phyloP scores from a whole-genome alignment of 352 stramenopile species.

The Phytophthora meadii region DNA sequence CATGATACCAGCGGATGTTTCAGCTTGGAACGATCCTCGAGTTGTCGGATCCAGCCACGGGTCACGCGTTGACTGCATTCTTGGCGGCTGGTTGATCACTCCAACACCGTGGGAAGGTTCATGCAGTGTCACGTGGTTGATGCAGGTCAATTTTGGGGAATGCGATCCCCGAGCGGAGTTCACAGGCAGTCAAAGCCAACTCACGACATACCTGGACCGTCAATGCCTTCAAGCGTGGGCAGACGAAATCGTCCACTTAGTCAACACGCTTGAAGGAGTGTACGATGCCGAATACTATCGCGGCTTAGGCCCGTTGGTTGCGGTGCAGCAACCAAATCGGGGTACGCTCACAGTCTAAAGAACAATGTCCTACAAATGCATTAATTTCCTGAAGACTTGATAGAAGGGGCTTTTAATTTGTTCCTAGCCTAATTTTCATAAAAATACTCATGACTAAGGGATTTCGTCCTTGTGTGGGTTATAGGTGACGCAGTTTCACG shows the following conservation, averaged over 20 bases:
- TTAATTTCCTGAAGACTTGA: not conserved
- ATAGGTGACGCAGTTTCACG: constrained; percentile 58
- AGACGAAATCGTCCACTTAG: constrained; percentile 61
- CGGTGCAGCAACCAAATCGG: not conserved
- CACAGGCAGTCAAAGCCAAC: constrained; percentile 44
- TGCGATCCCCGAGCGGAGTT: constrained; percentile 65
- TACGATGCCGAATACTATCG: constrained; percentile 70
- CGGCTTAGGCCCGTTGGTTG: constrained; percentile 49
- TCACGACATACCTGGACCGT: constrained; percentile 42
- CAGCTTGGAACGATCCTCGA: constrained; percentile 33
- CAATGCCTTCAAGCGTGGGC: constrained; percentile 56
- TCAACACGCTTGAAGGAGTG: constrained; percentile 42
- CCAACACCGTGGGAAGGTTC: constrained; percentile 66
- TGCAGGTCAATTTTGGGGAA: constrained; percentile 78
- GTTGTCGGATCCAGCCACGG: not conserved
- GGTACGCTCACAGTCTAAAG: no score
- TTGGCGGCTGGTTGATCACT: constrained; percentile 72
- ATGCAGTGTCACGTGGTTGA: constrained; percentile 80
- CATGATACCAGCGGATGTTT: constrained; percentile 69
- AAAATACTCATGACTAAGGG: constrained; percentile 22
- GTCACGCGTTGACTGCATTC: constrained; percentile 65
- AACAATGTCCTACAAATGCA: not conserved
- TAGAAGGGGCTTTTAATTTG: not conserved
- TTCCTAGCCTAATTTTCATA: constrained; percentile 9
- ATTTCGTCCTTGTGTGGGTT: constrained; percentile 10